Evolutionary conservation across 2,329 filamentous ascomycete genomes (phyloP).

Genomic region (Colletotrichum filicis): DNA sequence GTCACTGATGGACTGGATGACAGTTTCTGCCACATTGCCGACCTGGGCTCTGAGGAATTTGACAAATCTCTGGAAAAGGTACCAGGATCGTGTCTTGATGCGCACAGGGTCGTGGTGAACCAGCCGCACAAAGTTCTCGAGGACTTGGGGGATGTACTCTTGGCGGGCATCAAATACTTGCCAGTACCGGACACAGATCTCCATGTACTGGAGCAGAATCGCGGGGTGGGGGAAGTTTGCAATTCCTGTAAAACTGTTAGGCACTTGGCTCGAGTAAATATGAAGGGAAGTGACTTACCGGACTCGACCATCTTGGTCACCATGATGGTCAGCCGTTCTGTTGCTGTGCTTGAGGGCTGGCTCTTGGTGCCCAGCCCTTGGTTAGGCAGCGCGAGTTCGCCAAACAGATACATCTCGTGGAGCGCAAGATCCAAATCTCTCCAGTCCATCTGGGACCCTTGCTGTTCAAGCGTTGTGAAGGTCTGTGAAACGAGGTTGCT

Average conservation of each 20-base stretch:
- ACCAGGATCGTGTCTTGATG: constrained; percentile 93
- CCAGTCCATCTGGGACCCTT: constrained; percentile 86
- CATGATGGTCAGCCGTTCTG: constrained; percentile 87
- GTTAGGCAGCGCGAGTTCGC: constrained; percentile 90
- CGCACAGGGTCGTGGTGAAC: constrained; percentile 90
- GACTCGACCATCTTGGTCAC: constrained; percentile 97
- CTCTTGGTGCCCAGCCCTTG: constrained; percentile 89
- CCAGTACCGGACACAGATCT: constrained; percentile 95
- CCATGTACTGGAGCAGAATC: constrained; percentile 96
- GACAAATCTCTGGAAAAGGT: constrained; percentile 92
- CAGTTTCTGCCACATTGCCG: constrained; percentile 88
- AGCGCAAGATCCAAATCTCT: constrained; percentile 93
- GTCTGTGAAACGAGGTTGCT: constrained; percentile 89
- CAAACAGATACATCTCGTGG: constrained; percentile 95
- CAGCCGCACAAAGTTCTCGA: constrained; percentile 91
- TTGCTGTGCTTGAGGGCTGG: constrained; percentile 80
- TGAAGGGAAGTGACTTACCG: constrained; percentile 65
- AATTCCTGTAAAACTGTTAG: constrained; percentile 68
- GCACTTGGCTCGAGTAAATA: constrained; percentile 15
- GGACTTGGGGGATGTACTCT: constrained; percentile 82
- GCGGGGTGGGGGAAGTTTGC: constrained; percentile 89
- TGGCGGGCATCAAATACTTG: constrained; percentile 90
- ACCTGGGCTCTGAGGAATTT: constrained; percentile 87
- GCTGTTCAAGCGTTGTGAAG: constrained; percentile 82
- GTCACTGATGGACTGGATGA: constrained; percentile 91